A percentile compares a stretch with the other conserved stretches of the same genome.
Conservation (phyloP, 352 stramenopile species). For the Globisporangium uncinulatum region DNA sequence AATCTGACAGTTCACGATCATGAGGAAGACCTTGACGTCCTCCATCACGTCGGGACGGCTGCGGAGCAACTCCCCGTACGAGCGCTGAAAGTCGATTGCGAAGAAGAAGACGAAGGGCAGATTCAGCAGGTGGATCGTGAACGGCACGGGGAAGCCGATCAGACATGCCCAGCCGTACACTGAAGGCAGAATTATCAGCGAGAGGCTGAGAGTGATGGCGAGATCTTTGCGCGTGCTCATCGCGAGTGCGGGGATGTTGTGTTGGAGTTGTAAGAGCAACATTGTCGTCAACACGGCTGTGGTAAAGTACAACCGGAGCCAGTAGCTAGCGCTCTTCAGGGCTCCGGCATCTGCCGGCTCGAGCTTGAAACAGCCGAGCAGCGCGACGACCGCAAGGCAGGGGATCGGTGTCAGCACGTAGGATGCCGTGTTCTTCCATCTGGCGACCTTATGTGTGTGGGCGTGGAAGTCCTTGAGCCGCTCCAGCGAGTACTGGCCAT, state of each 20-base stretch:
- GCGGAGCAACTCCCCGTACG: constrained; percentile 7
- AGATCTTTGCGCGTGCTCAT: not conserved
- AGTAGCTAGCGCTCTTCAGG: not conserved
- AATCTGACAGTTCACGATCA: constrained; percentile 5
- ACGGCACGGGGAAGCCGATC: constrained; percentile 26
- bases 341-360: not conserved
- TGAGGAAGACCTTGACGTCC: not conserved
- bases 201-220: not conserved
- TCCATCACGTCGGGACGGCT: constrained; percentile 7
- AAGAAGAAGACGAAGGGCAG: not conserved
- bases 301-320: not conserved
- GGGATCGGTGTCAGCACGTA: constrained; percentile 1
- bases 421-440: too few species aligned
- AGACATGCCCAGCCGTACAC: not conserved
- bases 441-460: not conserved
- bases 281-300: not conserved
- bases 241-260: not conserved
- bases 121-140: constrained; percentile 20
- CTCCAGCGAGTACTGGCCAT: constrained; percentile 20
- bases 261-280: not conserved
- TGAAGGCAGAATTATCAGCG: not conserved
- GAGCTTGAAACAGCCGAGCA: constrained; percentile 5
- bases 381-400: constrained; percentile 6
- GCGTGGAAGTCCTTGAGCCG: constrained; percentile 2
- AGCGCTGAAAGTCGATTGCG: constrained; percentile 11